Evolutionary conservation across 768 basidiomycete species (phyloP).

Genomic region (Calocera viscosa): DNA sequence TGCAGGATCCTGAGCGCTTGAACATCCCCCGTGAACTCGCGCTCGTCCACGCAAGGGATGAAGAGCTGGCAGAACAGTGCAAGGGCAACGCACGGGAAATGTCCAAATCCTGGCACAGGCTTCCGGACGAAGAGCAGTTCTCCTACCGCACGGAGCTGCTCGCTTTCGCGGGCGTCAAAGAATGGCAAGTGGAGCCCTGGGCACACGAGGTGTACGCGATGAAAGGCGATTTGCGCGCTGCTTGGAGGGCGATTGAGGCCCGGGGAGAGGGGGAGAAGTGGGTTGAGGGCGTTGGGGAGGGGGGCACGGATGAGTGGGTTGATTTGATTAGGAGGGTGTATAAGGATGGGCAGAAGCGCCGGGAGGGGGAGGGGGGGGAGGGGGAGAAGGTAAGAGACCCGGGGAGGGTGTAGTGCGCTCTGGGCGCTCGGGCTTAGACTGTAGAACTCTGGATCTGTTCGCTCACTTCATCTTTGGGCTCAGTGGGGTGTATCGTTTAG

Average conservation of each 20-base stretch:
- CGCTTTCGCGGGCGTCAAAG: conserved; percentile 33
- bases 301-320: conserved; percentile 50
- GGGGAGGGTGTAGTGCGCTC: not conserved
- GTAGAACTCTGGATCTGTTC: no score
- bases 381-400: not conserved
- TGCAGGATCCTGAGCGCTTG: conserved; percentile 35
- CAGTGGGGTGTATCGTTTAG: no score
- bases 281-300: conserved; percentile 51
- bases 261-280: conserved; percentile 46
- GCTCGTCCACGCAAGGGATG: conserved; percentile 28
- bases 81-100: conserved; percentile 33
- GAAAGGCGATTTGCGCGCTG: conserved; percentile 37
- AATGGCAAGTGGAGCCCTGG: conserved; percentile 41
- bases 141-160: conserved; percentile 52
- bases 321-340: conserved; percentile 36
- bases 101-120: conserved; percentile 45
- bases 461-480: no score
- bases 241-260: conserved; percentile 48
- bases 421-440: not conserved
- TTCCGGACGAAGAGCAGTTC: conserved; percentile 46
- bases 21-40: conserved; percentile 33
- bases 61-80: conserved; percentile 40
- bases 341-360: not conserved
- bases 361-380: not conserved
- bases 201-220: conserved; percentile 42